Conservation (phyloP, 345 rosid species). For the Turnera subulata region DNA sequence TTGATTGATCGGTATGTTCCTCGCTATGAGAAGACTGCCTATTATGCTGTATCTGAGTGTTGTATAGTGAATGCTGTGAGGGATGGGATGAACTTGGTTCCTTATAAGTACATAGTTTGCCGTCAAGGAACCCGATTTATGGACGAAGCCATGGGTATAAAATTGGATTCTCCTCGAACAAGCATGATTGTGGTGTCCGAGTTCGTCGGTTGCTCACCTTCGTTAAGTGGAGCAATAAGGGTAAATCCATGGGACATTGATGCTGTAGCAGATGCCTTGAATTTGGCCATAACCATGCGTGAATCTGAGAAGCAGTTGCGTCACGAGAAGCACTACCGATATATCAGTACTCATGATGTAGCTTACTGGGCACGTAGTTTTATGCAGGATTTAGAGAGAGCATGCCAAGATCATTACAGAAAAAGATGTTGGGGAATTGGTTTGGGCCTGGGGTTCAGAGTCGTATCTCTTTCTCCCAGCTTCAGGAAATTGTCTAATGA, state of each 20-base stretch:
- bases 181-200: slow-evolving; percentile 87
- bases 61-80: slow-evolving; percentile 81
- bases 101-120: slow-evolving; percentile 70
- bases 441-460: slow-evolving; percentile 65
- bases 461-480: slow-evolving; percentile 66
- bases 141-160: slow-evolving; percentile 48
- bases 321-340: slow-evolving; percentile 76
- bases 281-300: slow-evolving; percentile 45
- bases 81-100: slow-evolving; percentile 85
- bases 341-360: slow-evolving; percentile 67
- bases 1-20: slow-evolving; percentile 67
- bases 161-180: slow-evolving; percentile 41
- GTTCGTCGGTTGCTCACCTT: slow-evolving; percentile 82
- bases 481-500: slow-evolving; percentile 57
- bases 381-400: slow-evolving; percentile 64
- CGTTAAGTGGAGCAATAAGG: slow-evolving; percentile 78
- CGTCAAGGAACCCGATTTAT: slow-evolving; percentile 66
- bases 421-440: slow-evolving; percentile 83
- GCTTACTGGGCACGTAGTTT: slow-evolving; percentile 79
- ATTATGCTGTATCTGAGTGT: slow-evolving; percentile 73
- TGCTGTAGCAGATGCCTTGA: slow-evolving; percentile 71
- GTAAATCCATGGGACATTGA: slow-evolving; percentile 79
- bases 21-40: slow-evolving; percentile 74
- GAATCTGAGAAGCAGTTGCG: slow-evolving; percentile 64
- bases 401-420: slow-evolving; percentile 64